Conservation (phyloP, 805 yeast species). For the Cyberlindnera saturnus region DNA sequence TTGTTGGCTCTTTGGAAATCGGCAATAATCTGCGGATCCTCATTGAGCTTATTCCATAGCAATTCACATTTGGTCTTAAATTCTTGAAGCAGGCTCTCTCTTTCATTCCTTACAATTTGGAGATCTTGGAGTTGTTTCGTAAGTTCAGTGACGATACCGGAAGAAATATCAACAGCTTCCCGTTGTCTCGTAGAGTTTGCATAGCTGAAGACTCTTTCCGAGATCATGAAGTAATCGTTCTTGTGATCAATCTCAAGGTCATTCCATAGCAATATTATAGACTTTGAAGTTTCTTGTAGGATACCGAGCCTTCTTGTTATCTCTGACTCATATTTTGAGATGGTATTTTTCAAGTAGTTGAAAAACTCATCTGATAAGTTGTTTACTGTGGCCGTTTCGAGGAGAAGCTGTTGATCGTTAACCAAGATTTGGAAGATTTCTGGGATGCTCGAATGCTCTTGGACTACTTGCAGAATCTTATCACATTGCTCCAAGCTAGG, state of each 20-base stretch:
- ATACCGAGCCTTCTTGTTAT: constrained; percentile 10
- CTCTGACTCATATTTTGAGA: constrained; percentile 15
- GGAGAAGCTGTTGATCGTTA: constrained; percentile 14
- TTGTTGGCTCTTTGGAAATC: constrained; percentile 37
- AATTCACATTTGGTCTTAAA: constrained; percentile 35
- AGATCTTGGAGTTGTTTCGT: constrained; percentile 7
- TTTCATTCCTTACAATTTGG: constrained; percentile 8
- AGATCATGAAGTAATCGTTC: constrained; percentile 15
- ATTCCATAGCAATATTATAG: constrained; percentile 15
- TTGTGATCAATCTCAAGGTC: constrained; percentile 21
- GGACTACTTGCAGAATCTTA: constrained; percentile 4
- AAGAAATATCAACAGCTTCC: constrained; percentile 9
- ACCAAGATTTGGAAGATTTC: constrained; percentile 18
- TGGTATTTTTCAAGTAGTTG: constrained; percentile 2
- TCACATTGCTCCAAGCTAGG: constrained; percentile 15
- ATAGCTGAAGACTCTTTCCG: constrained; percentile 10
- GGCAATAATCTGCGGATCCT: constrained; percentile 34
- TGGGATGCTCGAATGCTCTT: constrained; percentile 2
- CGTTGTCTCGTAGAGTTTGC: not conserved
- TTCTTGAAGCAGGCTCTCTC: constrained; percentile 11
- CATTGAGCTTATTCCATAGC: constrained; percentile 55
- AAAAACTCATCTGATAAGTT: constrained; percentile 18
- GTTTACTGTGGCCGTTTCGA: constrained; percentile 17
- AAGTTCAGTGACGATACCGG: constrained; percentile 9
- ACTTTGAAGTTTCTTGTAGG: constrained; percentile 7